A percentile compares a stretch with the other conserved stretches of the same genome.
These are phyloP conservation scores for Aegilops speltoides DNA, from an alignment of 176 grass and related monocot genomes.

Conservation along the genomic window DNA sequence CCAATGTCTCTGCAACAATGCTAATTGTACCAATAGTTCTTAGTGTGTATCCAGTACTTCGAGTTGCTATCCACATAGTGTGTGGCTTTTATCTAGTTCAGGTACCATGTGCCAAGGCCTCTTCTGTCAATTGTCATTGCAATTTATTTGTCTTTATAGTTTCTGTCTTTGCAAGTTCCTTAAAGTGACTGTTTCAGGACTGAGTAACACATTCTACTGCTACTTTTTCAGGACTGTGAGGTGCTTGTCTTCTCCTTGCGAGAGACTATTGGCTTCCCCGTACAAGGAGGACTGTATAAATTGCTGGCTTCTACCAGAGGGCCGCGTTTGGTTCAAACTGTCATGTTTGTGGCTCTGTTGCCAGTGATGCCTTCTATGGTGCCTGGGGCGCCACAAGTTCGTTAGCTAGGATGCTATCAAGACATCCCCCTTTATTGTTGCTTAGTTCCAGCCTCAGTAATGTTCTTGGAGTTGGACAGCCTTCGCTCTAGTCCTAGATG, in stretches of 20 bases:
- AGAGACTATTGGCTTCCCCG: not conserved
- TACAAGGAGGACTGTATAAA: slow-evolving; percentile 31
- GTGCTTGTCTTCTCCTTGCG: not conserved
- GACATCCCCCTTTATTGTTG: too few relatives aligned
- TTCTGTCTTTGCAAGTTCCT: not conserved
- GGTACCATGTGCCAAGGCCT: not conserved
- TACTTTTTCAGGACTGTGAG: not conserved
- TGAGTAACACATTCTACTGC: not conserved
- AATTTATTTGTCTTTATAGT: not conserved
- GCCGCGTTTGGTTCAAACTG: not conserved
- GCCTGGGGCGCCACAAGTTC: too few relatives aligned
- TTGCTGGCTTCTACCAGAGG: slow-evolving; percentile 31
- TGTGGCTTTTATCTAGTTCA: not conserved
- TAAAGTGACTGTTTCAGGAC: not conserved
- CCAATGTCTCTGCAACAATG: not conserved
- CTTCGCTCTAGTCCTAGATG: too few relatives aligned
- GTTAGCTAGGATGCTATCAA: too few relatives aligned
- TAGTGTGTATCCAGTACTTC: too few relatives aligned
- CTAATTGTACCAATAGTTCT: not conserved
- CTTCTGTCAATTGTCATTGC: not conserved
- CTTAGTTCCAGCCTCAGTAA: too few relatives aligned
- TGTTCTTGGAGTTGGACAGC: too few relatives aligned
- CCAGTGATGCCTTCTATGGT: slow-evolving; percentile 20
- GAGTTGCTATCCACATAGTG: not conserved
- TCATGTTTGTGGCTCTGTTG: not conserved